Base-by-base conservation (phyloP, 2,329 filamentous ascomycete genomes). In the Dendryphion nanum region DNA sequence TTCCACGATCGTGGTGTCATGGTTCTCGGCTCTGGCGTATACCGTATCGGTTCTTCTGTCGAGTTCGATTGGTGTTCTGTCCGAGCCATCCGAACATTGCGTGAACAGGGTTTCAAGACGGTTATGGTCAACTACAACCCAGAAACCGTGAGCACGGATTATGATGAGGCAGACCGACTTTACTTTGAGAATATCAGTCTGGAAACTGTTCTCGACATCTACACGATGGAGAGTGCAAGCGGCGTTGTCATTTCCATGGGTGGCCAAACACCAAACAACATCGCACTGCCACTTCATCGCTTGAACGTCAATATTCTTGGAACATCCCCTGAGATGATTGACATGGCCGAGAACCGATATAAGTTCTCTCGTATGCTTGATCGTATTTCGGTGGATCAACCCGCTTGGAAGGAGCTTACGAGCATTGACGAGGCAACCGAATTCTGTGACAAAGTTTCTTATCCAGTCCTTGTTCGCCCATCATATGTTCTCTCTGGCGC, bases 31-130 rank as follows among this genome's bases (percentile, higher is more conserved):
- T 96, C 90, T 20, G 91, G 91, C 67, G 90, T 96, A 7, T 97
- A 97, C 75, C 82, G 93, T 44, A 98, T 98, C 49, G 93, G 93
- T 50, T 96, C 90, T 0, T 96, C 91, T 0, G 93, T 98, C 42
- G 93, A 98, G 64, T 98, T 98, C 66, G 93, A 98, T 68, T 98
- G 93, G 93, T 97, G 93, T 67, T 95, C 93, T 4, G 93, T 98
- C 18, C 79, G 91, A 43, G 89, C 93, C 5, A 94, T 97, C 46
- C 83, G 91, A 47, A 97, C 93, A 2, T 78, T 98, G 6, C 82
- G 93, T 35, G 81, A 87, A 49, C 79, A 83, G 43, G 86, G 86
- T 2, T 82, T 85, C 74, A 97, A 97, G 76, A 97, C 93, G 0
- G 83, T 97, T 57, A 97, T 97, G 91, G 83, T 95, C 34, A 95